These are phyloP conservation scores for Quercus cerris DNA, from an alignment of 306 rosid genomes.

Conservation along the genomic window DNA sequence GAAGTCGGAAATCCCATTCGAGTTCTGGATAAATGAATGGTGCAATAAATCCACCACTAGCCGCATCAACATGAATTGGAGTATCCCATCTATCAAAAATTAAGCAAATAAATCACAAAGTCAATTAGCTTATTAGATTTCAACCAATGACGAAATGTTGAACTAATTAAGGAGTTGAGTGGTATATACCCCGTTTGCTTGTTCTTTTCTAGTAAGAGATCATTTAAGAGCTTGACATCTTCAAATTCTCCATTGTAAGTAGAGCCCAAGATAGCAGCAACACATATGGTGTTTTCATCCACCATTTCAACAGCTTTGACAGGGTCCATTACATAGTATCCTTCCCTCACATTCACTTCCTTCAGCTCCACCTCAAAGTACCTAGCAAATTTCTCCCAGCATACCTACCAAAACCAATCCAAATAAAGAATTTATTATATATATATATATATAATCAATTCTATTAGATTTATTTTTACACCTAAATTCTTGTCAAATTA, in stretches of 20 bases:
- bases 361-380: conserved; percentile 75
- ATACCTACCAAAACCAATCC: conserved; percentile 28
- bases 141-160: not conserved
- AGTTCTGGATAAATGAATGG: conserved; percentile 77
- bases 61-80: conserved; percentile 81
- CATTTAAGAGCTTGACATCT: conserved; percentile 72
- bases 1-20: conserved; percentile 83
- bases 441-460: too few relatives aligned
- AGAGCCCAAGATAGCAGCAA: conserved; percentile 81
- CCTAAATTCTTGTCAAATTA: too few relatives aligned
- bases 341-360: conserved; percentile 70
- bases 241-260: conserved; percentile 81
- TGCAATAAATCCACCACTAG: conserved; percentile 80
- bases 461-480: too few relatives aligned
- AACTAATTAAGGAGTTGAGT: not conserved
- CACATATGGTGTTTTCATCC: conserved; percentile 79
- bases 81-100: conserved; percentile 56
- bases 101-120: not conserved
- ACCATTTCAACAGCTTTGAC: conserved; percentile 68
- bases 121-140: not conserved
- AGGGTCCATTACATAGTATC: conserved; percentile 80
- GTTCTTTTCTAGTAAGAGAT: conserved; percentile 52
- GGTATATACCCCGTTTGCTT: conserved; percentile 47
- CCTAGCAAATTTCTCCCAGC: conserved; percentile 82
- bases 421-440: too few relatives aligned